Base-by-base conservation (phyloP, 345 rosid genomes). In the Populus deltoides region DNA sequence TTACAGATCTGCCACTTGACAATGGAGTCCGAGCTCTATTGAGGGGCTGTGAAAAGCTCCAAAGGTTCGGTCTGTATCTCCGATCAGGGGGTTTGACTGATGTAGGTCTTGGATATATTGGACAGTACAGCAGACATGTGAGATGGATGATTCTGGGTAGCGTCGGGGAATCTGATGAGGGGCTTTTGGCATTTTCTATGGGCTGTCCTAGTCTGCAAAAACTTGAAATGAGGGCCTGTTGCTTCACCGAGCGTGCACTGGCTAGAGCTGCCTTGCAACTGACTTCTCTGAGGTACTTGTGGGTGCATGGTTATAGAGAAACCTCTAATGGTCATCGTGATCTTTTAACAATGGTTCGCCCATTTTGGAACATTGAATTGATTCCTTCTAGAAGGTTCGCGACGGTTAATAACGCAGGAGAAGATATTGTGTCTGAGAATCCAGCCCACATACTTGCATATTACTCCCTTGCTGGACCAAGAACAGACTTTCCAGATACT, bases 71-170 rank as follows among this genome's bases (percentile, higher is more conserved):
- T 12, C 80, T 94, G 57, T 94, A 92, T 83, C 90, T 97, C 31
- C 86, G 98, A 68, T 92, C 80, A 17, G 98, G 98, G 2, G 97
- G 93, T 6, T 82, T 94, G 77, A 90, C 99, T 0, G 94, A 97
- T 82, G 75, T 84, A n/a, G 99, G 98, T 6, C 92, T 97, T 39
- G 70, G 90, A 51, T 97, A 92, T 74, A 77, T 97, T 29, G 98
- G 97, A 53, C 83, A 66, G 78, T 91, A 94, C 76, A 90, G 98
- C 79, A 84, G 71, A 67, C 90, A 92, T 29, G 91, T 97, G 38
- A 91, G 93, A 76, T 97, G 98, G 98, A 97, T 94, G 98, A 91
- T 93, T 36, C 86, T 96, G 20, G 97, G 98, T 38, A 87, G 80
- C 76, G 96, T 92, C 17, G 99, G 99, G 16, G 92, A 87, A 67